phyloP scores from a whole-genome alignment of 176 grass and related monocot genomes.

The Echinochloa phyllopogon region DNA sequence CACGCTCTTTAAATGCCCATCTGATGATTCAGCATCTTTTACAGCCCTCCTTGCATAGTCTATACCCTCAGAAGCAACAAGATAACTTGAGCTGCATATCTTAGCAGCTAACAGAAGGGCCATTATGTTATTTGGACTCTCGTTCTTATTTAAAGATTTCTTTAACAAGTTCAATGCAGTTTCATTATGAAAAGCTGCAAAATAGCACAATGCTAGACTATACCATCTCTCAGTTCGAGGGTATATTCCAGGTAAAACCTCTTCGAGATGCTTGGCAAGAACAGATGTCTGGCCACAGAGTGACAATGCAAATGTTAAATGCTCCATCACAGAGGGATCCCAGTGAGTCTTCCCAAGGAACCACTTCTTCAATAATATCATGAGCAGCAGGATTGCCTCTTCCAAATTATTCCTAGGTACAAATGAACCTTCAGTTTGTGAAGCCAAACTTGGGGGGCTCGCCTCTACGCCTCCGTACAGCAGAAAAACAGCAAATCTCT shows the following conservation, averaged over 20 bases:
- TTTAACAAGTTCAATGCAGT: slow-evolving; percentile 83
- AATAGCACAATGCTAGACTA: slow-evolving; percentile 82
- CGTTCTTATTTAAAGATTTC: slow-evolving; percentile 79
- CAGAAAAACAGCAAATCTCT: slow-evolving; percentile 85
- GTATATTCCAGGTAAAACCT: slow-evolving; percentile 88
- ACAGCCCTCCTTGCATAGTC: slow-evolving; percentile 83
- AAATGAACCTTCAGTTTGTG: slow-evolving; percentile 87
- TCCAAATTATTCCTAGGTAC: slow-evolving; percentile 93
- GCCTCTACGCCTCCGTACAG: slow-evolving; percentile 85
- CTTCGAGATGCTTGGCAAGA: slow-evolving; percentile 77
- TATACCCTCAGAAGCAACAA: slow-evolving; percentile 81
- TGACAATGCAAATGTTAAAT: slow-evolving; percentile 90
- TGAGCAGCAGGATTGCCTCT: slow-evolving; percentile 91
- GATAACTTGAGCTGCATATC: slow-evolving; percentile 69
- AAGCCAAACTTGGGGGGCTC: slow-evolving; percentile 75
- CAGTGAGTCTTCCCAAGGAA: slow-evolving; percentile 82
- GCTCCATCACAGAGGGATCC: slow-evolving; percentile 90
- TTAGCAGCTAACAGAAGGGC: slow-evolving; percentile 83
- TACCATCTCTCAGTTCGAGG: slow-evolving; percentile 86
- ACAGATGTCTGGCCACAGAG: slow-evolving; percentile 81
- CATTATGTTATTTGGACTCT: slow-evolving; percentile 77
- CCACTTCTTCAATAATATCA: slow-evolving; percentile 86
- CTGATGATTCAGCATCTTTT: slow-evolving; percentile 45
- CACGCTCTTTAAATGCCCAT: slow-evolving; percentile 76
- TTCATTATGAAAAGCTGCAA: slow-evolving; percentile 61